phyloP scores from a whole-genome alignment of 2,329 filamentous ascomycete genomes.

The Curvularia spicifera region DNA sequence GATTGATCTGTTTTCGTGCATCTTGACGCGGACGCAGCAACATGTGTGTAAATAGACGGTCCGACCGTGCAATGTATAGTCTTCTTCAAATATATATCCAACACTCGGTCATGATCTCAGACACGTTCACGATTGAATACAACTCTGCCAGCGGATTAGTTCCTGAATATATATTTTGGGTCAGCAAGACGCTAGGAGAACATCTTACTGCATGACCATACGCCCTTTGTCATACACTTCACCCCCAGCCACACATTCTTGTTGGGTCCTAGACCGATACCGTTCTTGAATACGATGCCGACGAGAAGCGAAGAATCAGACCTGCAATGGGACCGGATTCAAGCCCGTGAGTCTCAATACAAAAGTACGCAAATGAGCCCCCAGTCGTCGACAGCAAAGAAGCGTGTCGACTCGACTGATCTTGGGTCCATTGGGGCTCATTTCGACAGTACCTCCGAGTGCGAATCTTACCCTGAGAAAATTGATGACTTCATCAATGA shows the following conservation, averaged over 20 bases:
- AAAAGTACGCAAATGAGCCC: not conserved
- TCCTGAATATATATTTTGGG: not conserved
- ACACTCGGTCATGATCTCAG: not conserved
- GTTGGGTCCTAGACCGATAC: not conserved
- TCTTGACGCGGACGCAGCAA: not conserved
- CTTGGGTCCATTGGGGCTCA: not conserved
- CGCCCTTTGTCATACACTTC: not conserved
- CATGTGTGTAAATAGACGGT: not conserved
- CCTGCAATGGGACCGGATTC: not conserved
- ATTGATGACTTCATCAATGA: not conserved
- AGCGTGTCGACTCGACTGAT: not conserved
- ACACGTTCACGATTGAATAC: not conserved
- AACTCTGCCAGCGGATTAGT: not conserved
- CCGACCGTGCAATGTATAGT: not conserved
- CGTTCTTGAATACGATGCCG: not conserved
- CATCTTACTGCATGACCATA: not conserved
- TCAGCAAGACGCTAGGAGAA: not conserved
- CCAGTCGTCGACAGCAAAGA: not conserved
- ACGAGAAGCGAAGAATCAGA: not conserved
- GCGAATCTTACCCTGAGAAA: not conserved
- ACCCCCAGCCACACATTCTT: not conserved
- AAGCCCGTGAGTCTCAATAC: not conserved
- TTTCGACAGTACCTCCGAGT: not conserved
- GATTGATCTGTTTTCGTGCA: not conserved
- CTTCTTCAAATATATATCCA: not conserved